Evolutionary conservation across 2,329 filamentous ascomycete genomes (phyloP).

Genomic region (Fusarium brevicatenulatum): DNA sequence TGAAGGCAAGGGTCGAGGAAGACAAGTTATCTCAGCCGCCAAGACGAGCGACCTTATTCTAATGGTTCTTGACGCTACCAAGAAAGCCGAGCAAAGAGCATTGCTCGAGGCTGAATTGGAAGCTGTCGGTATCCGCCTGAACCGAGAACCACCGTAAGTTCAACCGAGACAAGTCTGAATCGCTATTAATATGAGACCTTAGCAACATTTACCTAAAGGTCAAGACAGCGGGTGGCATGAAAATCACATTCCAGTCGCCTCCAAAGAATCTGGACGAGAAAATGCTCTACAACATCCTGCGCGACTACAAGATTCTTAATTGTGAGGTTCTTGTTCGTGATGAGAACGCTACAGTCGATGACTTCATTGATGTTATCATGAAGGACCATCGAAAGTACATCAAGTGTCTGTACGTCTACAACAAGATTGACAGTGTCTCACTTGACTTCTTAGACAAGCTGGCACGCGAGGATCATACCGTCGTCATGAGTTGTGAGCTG

Average conservation of each 20-base stretch:
- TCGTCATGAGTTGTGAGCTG: slow-evolving; percentile 97
- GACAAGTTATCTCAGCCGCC: slow-evolving; percentile 96
- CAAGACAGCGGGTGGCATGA: slow-evolving; percentile 98
- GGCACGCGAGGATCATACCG: slow-evolving; percentile 91
- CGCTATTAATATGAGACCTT: slow-evolving; percentile 26
- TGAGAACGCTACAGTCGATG: slow-evolving; percentile 94
- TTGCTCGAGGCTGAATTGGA: slow-evolving; percentile 92
- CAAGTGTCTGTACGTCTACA: slow-evolving; percentile 94
- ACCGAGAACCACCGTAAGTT: slow-evolving; percentile 85
- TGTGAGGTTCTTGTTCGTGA: slow-evolving; percentile 95
- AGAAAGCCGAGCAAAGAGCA: slow-evolving; percentile 91
- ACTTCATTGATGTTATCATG: slow-evolving; percentile 99
- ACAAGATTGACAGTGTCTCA: slow-evolving; percentile 97
- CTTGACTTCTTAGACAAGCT: slow-evolving; percentile 93
- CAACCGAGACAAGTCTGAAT: background rate
- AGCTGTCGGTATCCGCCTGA: slow-evolving; percentile 92
- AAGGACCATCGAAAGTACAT: slow-evolving; percentile 99
- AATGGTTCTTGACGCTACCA: slow-evolving; percentile 97
- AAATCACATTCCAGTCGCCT: slow-evolving; percentile 92
- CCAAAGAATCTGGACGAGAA: slow-evolving; percentile 96
- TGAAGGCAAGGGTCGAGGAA: slow-evolving; percentile 93
- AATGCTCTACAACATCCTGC: slow-evolving; percentile 96
- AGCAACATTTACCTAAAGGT: slow-evolving; percentile 97
- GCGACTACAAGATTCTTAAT: slow-evolving; percentile 99
- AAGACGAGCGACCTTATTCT: slow-evolving; percentile 98